Evolutionary conservation across 768 basidiomycete genomes (phyloP).

Genomic region (Psilocybe tampanensis): DNA sequence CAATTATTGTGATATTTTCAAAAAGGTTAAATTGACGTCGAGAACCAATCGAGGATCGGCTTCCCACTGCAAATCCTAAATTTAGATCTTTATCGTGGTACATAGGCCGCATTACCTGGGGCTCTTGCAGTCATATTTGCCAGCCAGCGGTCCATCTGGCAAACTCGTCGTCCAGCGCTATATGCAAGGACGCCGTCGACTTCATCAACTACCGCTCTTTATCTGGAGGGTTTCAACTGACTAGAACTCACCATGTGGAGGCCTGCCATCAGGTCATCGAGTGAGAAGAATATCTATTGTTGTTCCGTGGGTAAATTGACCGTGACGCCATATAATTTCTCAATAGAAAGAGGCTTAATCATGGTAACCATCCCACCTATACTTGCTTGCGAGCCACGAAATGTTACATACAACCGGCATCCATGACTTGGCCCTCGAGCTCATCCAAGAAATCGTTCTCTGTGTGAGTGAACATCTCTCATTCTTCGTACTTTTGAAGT

Average conservation of each 20-base stretch:
- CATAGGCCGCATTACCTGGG: not conserved
- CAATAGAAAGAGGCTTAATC: not conserved
- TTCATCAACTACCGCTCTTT: too few relatives aligned
- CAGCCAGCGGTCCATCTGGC: not conserved
- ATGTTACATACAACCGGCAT: conserved; percentile 1
- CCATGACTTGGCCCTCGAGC: conserved; percentile 9
- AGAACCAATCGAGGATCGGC: too few relatives aligned
- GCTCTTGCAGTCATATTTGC: not conserved
- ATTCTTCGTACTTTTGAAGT: not conserved
- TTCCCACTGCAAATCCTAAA: not conserved
- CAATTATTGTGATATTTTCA: too few relatives aligned
- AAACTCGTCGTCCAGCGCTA: too few relatives aligned
- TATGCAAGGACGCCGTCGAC: too few relatives aligned
- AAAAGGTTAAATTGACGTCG: too few relatives aligned
- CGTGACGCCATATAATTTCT: not conserved
- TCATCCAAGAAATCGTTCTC: conserved; percentile 10
- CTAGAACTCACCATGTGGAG: too few relatives aligned
- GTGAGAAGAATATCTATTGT: not conserved
- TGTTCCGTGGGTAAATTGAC: not conserved
- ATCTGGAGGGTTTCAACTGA: too few relatives aligned
- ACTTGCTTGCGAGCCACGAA: not conserved
- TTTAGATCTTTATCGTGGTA: not conserved
- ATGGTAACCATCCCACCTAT: not conserved
- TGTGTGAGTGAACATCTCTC: conserved; percentile 2
- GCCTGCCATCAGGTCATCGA: too few relatives aligned